Base-by-base conservation (phyloP, 2,329 filamentous ascomycete genomes). In the Fusarium floridanum region DNA sequence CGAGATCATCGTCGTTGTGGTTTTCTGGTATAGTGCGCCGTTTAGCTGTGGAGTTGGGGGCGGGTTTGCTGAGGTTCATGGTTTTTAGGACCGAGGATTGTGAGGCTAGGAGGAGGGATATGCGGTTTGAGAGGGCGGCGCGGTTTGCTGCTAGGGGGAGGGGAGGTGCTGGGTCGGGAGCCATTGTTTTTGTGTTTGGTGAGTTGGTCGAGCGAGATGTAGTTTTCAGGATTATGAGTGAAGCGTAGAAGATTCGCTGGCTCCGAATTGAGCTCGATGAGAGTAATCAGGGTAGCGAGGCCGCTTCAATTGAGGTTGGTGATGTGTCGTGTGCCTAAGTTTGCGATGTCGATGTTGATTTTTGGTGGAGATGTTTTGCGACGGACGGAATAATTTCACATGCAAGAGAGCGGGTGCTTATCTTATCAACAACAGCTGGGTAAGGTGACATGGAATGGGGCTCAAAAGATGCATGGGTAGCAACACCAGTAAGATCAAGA, bases 71-170 rank as follows among this genome's bases (percentile, higher is more conserved):
- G 59, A 80, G 77, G 39, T 77, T 78, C 71, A 81, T 79, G 27
- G 77, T 78, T 22, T 79, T 75, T 22, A 84, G 79, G 65, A 85
- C 76, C 32, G 79, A 78, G 6, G 81, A 75, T 66, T 81, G 82
- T 11, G 81, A 80, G 62, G 84, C 75, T 43, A 84, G 73, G 74
- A 82, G 79, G 62, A 87, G 80, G 66, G 83, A 82, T 66, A 87
- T 83, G 68, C 81, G 81, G 81, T 87, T 87, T 69, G 83, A 79
- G 59, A 85, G 75, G 65, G 82, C 78, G 73, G 81, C 81, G 78
- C 80, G 80, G 76, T 85, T 79, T 65, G 82, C 74, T 27, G 83
- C 83, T 57, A 82, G 77, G 57, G 84, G 84, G 57, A 83, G 81
- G 61, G 77, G 75, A 2, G 77, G 72, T 24, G 77, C 66, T 45